These are phyloP conservation scores for Microbotryum saponariae DNA, from an alignment of 1,284 basidiomycete genomes.

Conservation along the genomic window DNA sequence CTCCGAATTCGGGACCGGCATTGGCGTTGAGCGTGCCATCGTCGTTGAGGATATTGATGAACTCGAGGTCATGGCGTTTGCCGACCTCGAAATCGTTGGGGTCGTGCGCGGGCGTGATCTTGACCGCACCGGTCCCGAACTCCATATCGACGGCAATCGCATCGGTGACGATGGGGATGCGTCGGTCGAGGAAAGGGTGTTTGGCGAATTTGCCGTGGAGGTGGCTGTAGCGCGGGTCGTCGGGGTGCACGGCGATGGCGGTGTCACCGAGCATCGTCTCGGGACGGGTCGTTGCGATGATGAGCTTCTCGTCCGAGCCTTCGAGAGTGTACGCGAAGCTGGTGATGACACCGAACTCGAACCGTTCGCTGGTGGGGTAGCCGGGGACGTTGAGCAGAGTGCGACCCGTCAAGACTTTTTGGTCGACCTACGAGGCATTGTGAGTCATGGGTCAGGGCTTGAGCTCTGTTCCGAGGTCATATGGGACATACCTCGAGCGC, in stretches of 20 bases:
- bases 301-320: constrained; percentile 70
- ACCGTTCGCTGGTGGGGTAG: constrained; percentile 86
- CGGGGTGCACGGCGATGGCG: constrained; percentile 91
- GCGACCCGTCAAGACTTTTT: constrained; percentile 81
- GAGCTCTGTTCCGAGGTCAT: not conserved
- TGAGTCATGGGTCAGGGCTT: too few relatives aligned
- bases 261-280: constrained; percentile 99
- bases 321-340: constrained; percentile 92
- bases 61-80: constrained; percentile 75
- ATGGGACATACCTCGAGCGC: constrained; percentile 68
- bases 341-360: constrained; percentile 95
- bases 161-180: constrained; percentile 84
- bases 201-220: constrained; percentile 86
- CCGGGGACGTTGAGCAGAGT: constrained; percentile 87
- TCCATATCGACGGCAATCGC: constrained; percentile 82
- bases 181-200: constrained; percentile 84
- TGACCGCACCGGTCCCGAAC: constrained; percentile 97
- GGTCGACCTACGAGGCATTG: constrained; percentile 62
- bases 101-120: constrained; percentile 99
- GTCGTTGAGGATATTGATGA: constrained; percentile 94
- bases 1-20: constrained; percentile 63
- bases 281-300: constrained; percentile 94
- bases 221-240: constrained; percentile 90
- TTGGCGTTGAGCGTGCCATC: constrained; percentile 94
- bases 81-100: constrained; percentile 97